phyloP scores from a whole-genome alignment of 2,329 filamentous ascomycete genomes.

The Monosporascus cannonballus region DNA sequence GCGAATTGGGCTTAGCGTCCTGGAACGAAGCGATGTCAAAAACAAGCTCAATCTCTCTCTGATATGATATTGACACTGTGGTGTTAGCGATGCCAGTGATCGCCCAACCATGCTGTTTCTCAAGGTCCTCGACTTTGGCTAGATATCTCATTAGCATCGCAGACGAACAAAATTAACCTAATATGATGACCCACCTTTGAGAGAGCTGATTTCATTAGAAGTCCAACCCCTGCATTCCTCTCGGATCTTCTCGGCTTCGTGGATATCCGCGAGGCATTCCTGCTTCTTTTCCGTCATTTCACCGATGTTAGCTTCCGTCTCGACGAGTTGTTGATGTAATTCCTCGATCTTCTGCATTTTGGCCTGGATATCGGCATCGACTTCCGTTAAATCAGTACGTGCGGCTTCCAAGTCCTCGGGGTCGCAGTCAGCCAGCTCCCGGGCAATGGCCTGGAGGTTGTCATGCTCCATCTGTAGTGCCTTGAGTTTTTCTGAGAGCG shows the following conservation, averaged over 20 bases:
- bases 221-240: slow-evolving; percentile 91
- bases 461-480: slow-evolving; percentile 56
- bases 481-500: slow-evolving; percentile 53
- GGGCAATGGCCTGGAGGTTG: slow-evolving; percentile 65
- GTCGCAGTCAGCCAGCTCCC: slow-evolving; percentile 73
- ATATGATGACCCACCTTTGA: slow-evolving; percentile 58
- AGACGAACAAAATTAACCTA: neutral
- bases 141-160: slow-evolving; percentile 29
- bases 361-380: slow-evolving; percentile 63
- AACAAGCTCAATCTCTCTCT: slow-evolving; percentile 64
- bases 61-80: slow-evolving; percentile 67
- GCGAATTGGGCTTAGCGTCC: slow-evolving; percentile 37
- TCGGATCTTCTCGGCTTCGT: slow-evolving; percentile 73
- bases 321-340: slow-evolving; percentile 59
- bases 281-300: slow-evolving; percentile 60
- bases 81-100: slow-evolving; percentile 59
- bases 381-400: slow-evolving; percentile 58
- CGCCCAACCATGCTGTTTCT: slow-evolving; percentile 64
- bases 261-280: slow-evolving; percentile 66
- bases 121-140: slow-evolving; percentile 62
- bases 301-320: slow-evolving; percentile 60
- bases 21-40: slow-evolving; percentile 63
- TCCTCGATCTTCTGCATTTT: slow-evolving; percentile 64
- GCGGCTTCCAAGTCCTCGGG: slow-evolving; percentile 69
- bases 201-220: slow-evolving; percentile 66